Base-by-base conservation (phyloP, 1,139 yeast genomes). In the Candida gigantensis region DNA sequence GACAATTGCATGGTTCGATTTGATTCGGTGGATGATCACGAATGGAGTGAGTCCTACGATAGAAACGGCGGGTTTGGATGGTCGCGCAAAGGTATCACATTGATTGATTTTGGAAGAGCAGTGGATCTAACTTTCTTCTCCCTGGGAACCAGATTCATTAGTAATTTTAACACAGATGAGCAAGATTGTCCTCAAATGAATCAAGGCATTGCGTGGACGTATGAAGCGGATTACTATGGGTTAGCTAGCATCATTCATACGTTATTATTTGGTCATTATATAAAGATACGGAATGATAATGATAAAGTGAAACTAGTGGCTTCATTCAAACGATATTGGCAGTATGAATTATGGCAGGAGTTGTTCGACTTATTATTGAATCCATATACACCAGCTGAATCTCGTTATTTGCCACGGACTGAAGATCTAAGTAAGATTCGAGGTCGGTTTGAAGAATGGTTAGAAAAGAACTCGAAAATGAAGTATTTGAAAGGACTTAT, bases 61-160 rank as follows among this genome's bases (percentile, higher is more conserved):
- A 45, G 60, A 9, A 52, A 57, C 18, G 75, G 77, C 0, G 32
- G 34, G 1, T 42, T 50, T 5, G 75, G 74, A 3, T 82, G 89
- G 88, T 44, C 54, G 14, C 50, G 58, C 2, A 75, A 76, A 47
- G 84, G 89, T 15, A 54, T 88, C 4, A 72, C 76, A 13, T 57
- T 90, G 35, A 85, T 89, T 45, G 96, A 89, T 58, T 89, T 86
- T 60, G 95, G 95, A 1, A 70, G 94, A 41, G 81, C 94, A 0
- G 75, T 88, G 17, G 97, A 90, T 52, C 58, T 86, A 59, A 63
- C 72, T 0, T 59, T 84, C 25, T 78, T 82, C 42, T 72, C 75
- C 2, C 49, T 57, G 3, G 69, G 70, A 32, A 77, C 76, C 0
- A 68, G 69, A 43, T 89, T 88, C 56, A 60, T 63, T 21, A 72